phyloP scores from a whole-genome alignment of 2,329 filamentous ascomycete genomes.

The Cryphonectria carpinicola region DNA sequence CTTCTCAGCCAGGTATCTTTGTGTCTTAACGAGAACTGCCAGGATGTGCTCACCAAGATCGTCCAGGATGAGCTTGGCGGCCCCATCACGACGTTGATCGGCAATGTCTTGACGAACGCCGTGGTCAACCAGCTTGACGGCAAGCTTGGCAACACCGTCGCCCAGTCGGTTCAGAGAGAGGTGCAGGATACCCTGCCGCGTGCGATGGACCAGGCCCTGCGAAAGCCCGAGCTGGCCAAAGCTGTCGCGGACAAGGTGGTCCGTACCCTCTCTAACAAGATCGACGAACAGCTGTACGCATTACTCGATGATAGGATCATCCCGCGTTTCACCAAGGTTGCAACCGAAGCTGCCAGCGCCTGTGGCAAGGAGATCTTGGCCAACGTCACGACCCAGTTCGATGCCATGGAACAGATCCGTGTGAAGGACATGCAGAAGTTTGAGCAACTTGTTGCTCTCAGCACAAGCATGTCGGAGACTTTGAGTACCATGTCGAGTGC shows the following conservation, averaged over 20 bases:
- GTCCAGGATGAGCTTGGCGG: conserved; percentile 76
- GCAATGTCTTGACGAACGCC: conserved; percentile 67
- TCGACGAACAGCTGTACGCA: conserved; percentile 71
- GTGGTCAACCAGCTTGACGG: conserved; percentile 73
- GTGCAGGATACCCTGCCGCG: conserved; percentile 71
- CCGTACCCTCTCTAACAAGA: conserved; percentile 65
- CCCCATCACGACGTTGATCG: conserved; percentile 75
- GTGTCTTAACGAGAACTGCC: conserved; percentile 65
- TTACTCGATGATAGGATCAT: conserved; percentile 66
- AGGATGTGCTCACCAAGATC: conserved; percentile 76
- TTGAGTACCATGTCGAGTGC: conserved; percentile 70
- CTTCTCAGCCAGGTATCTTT: conserved; percentile 62
- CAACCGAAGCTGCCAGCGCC: conserved; percentile 68
- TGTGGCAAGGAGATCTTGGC: conserved; percentile 71
- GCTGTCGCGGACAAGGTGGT: conserved; percentile 73
- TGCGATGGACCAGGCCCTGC: conserved; percentile 68
- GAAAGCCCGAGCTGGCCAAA: conserved; percentile 74
- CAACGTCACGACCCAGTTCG: conserved; percentile 56
- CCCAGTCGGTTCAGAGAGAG: conserved; percentile 67
- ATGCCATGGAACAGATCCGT: conserved; percentile 54
- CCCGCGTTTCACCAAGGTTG: conserved; percentile 67
- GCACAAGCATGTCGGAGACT: conserved; percentile 68
- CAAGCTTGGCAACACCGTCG: conserved; percentile 68
- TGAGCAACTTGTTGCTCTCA: conserved; percentile 69
- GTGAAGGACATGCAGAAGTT: conserved; percentile 66